Conservation (phyloP, 495 filamentous ascomycete genomes). For the Aspergillus haitiensis region DNA sequence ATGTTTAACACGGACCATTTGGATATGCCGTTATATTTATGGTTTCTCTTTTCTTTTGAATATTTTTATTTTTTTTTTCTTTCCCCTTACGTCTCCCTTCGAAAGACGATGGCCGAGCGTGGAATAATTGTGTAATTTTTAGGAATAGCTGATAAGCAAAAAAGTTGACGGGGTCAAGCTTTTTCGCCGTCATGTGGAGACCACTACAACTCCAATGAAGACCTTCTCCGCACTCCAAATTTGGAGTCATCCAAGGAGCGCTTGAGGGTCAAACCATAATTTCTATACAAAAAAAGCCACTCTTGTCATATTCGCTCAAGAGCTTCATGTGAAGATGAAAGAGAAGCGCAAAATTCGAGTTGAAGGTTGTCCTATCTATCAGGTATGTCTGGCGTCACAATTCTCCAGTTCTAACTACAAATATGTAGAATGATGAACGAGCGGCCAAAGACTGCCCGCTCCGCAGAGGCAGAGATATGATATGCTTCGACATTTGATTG, state of each 20-base stretch:
- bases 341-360: too few relatives aligned
- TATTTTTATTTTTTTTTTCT: conserved; percentile 7
- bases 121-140: neutral
- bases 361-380: too few relatives aligned
- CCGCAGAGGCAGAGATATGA: too few relatives aligned
- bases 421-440: too few relatives aligned
- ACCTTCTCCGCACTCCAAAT: neutral
- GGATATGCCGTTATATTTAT: neutral
- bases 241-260: neutral
- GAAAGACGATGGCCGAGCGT: neutral
- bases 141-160: conserved; percentile 7
- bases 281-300: too few relatives aligned
- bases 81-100: neutral
- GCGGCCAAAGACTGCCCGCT: too few relatives aligned
- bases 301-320: too few relatives aligned
- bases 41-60: neutral
- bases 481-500: too few relatives aligned
- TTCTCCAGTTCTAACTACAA: too few relatives aligned
- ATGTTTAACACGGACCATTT: conserved; percentile 94
- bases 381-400: too few relatives aligned
- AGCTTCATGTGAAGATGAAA: too few relatives aligned
- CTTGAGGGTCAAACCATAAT: too few relatives aligned
- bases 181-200: conserved; percentile 26
- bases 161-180: conserved; percentile 11
- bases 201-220: neutral